Evolutionary conservation across 257 asterid species (phyloP).

Genomic region (Petunia axillaris): DNA sequence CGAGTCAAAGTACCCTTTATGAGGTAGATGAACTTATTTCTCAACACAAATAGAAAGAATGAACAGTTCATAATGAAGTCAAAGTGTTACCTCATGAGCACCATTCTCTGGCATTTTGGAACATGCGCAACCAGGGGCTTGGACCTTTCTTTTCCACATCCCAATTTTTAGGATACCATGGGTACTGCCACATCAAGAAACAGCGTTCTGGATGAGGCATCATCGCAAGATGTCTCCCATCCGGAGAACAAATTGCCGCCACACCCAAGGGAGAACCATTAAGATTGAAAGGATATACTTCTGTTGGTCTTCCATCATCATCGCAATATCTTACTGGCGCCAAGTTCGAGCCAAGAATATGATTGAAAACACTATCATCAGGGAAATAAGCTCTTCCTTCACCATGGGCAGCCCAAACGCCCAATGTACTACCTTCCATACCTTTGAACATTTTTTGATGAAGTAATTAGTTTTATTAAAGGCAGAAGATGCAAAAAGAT

Average conservation of each 20-base stretch:
- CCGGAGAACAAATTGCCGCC: constrained; percentile 88
- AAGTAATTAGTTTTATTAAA: too few species aligned
- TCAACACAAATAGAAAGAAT: neutral
- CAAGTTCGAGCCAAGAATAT: constrained; percentile 54
- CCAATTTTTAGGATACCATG: constrained; percentile 93
- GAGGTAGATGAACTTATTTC: too few species aligned
- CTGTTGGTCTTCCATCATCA: constrained; percentile 72
- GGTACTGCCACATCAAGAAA: constrained; percentile 97
- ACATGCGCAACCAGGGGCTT: constrained; percentile 93
- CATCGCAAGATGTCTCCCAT: constrained; percentile 94
- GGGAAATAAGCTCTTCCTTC: constrained; percentile 95
- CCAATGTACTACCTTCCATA: constrained; percentile 87
- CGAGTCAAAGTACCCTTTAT: too few species aligned
- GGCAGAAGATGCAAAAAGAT: too few species aligned
- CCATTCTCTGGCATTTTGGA: constrained; percentile 96
- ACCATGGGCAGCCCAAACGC: constrained; percentile 98
- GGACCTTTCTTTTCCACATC: constrained; percentile 79
- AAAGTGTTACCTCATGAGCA: constrained; percentile 59
- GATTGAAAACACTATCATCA: constrained; percentile 42
- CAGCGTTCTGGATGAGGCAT: constrained; percentile 97
- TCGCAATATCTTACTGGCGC: constrained; percentile 84
- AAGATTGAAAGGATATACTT: constrained; percentile 76
- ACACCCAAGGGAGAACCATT: constrained; percentile 84
- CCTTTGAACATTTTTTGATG: constrained; percentile 45
- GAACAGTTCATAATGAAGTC: neutral